A percentile compares a stretch with the other conserved stretches of the same genome.
These are phyloP conservation scores for Rossbeevera mucosa DNA, from an alignment of 768 basidiomycete species.

Conservation along the genomic window DNA sequence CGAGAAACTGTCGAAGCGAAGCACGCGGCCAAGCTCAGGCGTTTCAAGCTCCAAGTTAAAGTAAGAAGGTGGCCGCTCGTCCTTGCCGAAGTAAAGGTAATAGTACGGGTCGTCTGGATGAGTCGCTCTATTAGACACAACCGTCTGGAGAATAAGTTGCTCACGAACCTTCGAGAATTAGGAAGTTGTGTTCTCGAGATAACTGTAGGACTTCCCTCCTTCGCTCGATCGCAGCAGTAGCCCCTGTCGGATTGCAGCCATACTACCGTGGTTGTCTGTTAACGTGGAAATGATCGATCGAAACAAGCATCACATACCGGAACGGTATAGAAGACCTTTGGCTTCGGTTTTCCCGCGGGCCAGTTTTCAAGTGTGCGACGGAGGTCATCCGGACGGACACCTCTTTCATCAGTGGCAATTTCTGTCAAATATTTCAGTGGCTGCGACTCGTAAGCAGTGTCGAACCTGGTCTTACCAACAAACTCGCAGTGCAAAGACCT, in stretches of 20 bases:
- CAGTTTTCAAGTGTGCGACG: constrained; percentile 66
- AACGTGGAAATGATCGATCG: constrained; percentile 1
- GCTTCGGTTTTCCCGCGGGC: constrained; percentile 66
- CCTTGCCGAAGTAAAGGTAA: constrained; percentile 69
- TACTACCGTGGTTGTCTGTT: constrained; percentile 40
- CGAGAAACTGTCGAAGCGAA: constrained; percentile 87
- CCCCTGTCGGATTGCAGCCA: constrained; percentile 85
- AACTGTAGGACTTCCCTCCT: constrained; percentile 68
- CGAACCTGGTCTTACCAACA: constrained; percentile 42
- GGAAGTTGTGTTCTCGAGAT: constrained; percentile 65
- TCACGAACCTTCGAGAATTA: constrained; percentile 76
- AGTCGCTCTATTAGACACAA: not conserved
- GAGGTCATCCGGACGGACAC: constrained; percentile 58
- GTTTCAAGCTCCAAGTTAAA: constrained; percentile 72
- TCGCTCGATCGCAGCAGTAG: constrained; percentile 66
- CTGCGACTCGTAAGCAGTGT: not conserved
- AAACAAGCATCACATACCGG: constrained; percentile 42
- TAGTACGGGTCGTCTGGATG: constrained; percentile 72
- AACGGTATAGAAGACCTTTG: constrained; percentile 78
- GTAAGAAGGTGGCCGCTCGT: constrained; percentile 67
- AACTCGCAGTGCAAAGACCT: constrained; percentile 51
- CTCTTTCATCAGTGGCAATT: constrained; percentile 71
- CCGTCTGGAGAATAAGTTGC: not conserved
- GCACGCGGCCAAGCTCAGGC: constrained; percentile 66
- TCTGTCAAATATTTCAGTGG: constrained; percentile 41